Evolutionary conservation across 768 basidiomycete genomes (phyloP), one percentile per base, ranked within the genome.

Genomic region (Termitomyces sp.): DNA sequence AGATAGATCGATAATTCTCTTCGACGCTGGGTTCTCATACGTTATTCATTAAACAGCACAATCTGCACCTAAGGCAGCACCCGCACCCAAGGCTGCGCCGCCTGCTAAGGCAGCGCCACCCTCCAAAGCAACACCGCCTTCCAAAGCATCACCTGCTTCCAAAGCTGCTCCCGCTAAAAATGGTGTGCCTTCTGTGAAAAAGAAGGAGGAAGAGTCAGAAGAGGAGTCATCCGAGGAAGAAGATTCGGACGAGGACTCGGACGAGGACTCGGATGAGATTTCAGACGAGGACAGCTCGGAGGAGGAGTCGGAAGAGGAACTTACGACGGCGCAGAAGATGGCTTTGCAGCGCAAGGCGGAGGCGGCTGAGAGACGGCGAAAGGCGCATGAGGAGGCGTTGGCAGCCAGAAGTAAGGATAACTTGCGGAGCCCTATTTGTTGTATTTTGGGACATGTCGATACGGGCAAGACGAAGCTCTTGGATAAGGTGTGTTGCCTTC

Each of bases 371-470:
- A 85, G 94, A 48, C 83, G 84, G 55, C 83, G 86, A 49, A 89
- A 94, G 68, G 88, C 90, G 9, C 90, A 89, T 66, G 87, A 92
- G 73, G 90, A 85, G 33, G 96, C 97, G 2, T 73, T 96, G 61
- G 92, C 95, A 45, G 91, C 90, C 4, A 78, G 93, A 55, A 93
- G 77, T 72, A 94, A 92, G 74, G 94, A 98, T 66, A 78, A 98
- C 71, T 77, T 99, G 51, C 90, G 97, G 46, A 93, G 90, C 72
- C 97, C 97, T 15, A 99, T 99, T 71, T 98, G 96, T 72, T 98
- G 96, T 84, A 99, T 99, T 68, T 75, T 99, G 63, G 97, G 97
- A 62, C 97, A 99, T 73, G 97, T 99, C 83, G 97, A 99, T 81
- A 98, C 96, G 4, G 97, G 97, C 62, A 99, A 99, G 78, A 99